A percentile compares a stretch with the other conserved stretches of the same genome.
Conservation (phyloP, 345 rosid genomes). For the Excoecaria cochinchinensis region DNA sequence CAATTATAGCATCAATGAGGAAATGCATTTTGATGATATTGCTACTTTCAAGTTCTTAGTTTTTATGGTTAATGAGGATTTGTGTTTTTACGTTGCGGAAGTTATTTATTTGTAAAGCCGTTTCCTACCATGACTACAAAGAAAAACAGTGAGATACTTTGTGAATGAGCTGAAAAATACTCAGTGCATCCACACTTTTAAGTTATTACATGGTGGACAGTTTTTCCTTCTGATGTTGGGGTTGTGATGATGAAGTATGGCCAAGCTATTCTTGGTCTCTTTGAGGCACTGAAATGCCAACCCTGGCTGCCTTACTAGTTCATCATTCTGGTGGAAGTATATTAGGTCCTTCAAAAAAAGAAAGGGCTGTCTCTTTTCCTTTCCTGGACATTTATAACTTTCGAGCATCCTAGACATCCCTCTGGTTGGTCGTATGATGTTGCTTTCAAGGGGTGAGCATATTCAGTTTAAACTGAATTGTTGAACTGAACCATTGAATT, state of each 20-base stretch:
- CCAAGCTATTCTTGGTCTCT: not conserved
- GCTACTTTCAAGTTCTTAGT: not conserved
- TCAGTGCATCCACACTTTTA: not conserved
- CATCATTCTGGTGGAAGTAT: not conserved
- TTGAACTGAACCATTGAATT: too few relatives aligned
- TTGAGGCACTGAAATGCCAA: not conserved
- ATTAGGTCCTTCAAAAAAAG: not conserved
- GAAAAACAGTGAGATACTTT: not conserved
- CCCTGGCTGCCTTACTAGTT: not conserved
- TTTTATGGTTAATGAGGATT: not conserved
- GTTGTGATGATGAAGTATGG: not conserved
- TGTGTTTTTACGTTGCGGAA: not conserved
- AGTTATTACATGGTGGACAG: not conserved
- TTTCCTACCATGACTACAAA: not conserved
- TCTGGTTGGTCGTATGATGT: not conserved
- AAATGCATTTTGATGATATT: not conserved
- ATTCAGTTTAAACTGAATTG: too few relatives aligned
- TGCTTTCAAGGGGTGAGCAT: not conserved
- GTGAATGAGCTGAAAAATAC: not conserved
- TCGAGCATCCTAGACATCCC: not conserved
- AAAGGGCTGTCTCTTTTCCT: not conserved
- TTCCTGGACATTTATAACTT: not conserved
- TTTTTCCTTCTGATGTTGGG: not conserved
- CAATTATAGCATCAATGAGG: not conserved
- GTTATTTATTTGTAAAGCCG: not conserved